Base-by-base conservation (phyloP, 768 basidiomycete genomes). In the Calocera viscosa region DNA sequence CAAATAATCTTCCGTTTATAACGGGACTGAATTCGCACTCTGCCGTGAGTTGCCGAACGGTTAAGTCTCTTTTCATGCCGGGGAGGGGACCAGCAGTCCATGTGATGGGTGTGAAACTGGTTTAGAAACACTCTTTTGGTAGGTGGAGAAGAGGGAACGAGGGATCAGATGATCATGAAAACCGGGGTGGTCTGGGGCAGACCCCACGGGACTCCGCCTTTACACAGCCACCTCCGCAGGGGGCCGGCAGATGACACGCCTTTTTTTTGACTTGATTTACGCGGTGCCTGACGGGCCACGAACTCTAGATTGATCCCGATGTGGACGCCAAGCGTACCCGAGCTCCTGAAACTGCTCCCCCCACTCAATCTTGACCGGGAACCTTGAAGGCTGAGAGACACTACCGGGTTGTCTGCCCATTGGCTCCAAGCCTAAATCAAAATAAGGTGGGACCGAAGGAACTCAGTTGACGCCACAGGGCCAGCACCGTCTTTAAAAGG, bases 401-500 rank as follows among this genome's bases (percentile, higher is more conserved):
- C 7, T 2, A 32, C 53, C 53, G 53, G 53, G 7, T 32, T 19
- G 26, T 8, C 11, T 60, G 53, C 53, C 53, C 30, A 60, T 60
- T 60, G 53, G 53, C 53, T 60, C 53, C 53, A 60, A 60, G 53
- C 53, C 19, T 60, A 60, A 26, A 60, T 60, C 53, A 32, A 60
- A 60, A 28, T 60, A 60, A 60, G 53, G 53, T 60, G 53, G 53
- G 53, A 10, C 53, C 53, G 53, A 32, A 60, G 53, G 53, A 30
- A 60, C 26, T 19, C 14, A 60, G 14, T 30, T 60, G 53, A 60
- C 53, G 53, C 53, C 53, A 60, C 53, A 19, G 8, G 26, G 24
- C 2, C 35, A 11, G 14, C 7, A 10, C 30, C 26, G 53, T 28
- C 14, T 16, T 60, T 60, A 60, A 60, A 60, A 60, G 53, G 53